A percentile compares a stretch with the other conserved stretches of the same genome.
Conservation (phyloP, 2,329 filamentous ascomycete genomes). For the Aspergillus amoenus region DNA sequence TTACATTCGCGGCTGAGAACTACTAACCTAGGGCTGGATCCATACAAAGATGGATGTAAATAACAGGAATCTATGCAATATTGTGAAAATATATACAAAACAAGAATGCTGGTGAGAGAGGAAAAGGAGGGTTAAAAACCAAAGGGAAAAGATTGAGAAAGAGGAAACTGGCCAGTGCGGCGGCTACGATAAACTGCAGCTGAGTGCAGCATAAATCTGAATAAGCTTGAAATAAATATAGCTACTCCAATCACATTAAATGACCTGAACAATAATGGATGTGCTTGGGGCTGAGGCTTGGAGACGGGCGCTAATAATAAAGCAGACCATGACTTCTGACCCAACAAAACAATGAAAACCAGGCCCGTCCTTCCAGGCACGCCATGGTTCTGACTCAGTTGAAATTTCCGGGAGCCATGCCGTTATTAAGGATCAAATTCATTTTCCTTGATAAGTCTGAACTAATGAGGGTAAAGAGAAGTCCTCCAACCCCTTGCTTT, state of each 20-base stretch:
- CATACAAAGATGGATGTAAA: background rate
- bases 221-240: conserved; percentile 8
- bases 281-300: conserved; percentile 3
- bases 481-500: background rate
- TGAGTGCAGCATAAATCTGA: conserved; percentile 1
- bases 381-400: background rate
- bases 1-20: background rate
- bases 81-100: background rate
- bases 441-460: background rate
- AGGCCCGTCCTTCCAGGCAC: background rate
- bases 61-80: background rate
- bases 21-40: background rate
- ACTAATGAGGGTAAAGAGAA: background rate
- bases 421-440: background rate
- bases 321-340: background rate
- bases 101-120: background rate
- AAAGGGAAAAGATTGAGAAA: background rate
- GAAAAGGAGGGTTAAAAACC: background rate
- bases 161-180: background rate
- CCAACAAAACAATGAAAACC: background rate
- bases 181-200: background rate
- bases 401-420: background rate
- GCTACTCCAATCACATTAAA: conserved; percentile 1
- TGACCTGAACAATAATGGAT: background rate
- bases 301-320: conserved; percentile 1